Evolutionary conservation across 805 yeast genomes (phyloP).

Genomic region (Wickerhamiella azyma): DNA sequence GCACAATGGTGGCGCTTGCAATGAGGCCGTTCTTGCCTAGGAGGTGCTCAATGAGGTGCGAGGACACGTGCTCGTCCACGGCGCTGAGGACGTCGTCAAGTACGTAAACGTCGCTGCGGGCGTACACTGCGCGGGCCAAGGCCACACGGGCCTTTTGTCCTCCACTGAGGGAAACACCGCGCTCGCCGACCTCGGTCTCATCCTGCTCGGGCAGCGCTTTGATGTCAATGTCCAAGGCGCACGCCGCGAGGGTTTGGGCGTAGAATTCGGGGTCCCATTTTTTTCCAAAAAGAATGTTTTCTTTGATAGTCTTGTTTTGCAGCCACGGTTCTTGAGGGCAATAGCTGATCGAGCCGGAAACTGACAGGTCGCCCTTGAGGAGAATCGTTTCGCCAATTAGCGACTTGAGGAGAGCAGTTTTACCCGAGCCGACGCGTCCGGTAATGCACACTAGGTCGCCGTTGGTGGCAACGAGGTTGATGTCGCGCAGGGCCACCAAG

Average conservation of each 20-base stretch:
- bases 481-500: slow-evolving; percentile 25
- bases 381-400: slow-evolving; percentile 65
- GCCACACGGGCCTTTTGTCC: slow-evolving; percentile 96
- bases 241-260: slow-evolving; percentile 66
- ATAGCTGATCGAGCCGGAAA: slow-evolving; percentile 65
- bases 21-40: slow-evolving; percentile 64
- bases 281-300: slow-evolving; percentile 83
- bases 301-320: slow-evolving; percentile 77
- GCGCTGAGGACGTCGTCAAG: slow-evolving; percentile 92
- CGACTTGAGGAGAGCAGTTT: slow-evolving; percentile 63
- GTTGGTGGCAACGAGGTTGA: slow-evolving; percentile 48
- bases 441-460: slow-evolving; percentile 72
- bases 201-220: slow-evolving; percentile 79
- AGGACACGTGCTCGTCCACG: slow-evolving; percentile 94
- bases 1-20: slow-evolving; percentile 51
- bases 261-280: slow-evolving; percentile 71
- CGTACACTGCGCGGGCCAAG: slow-evolving; percentile 88
- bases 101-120: slow-evolving; percentile 82
- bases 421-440: slow-evolving; percentile 78
- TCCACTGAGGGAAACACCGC: slow-evolving; percentile 91
- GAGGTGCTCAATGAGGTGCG: slow-evolving; percentile 62
- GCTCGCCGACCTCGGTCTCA: slow-evolving; percentile 86
- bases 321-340: slow-evolving; percentile 89
- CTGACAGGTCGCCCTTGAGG: slow-evolving; percentile 48
- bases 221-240: slow-evolving; percentile 74